phyloP scores from a whole-genome alignment of 1,284 basidiomycete genomes.

The Coniophora puteana region DNA sequence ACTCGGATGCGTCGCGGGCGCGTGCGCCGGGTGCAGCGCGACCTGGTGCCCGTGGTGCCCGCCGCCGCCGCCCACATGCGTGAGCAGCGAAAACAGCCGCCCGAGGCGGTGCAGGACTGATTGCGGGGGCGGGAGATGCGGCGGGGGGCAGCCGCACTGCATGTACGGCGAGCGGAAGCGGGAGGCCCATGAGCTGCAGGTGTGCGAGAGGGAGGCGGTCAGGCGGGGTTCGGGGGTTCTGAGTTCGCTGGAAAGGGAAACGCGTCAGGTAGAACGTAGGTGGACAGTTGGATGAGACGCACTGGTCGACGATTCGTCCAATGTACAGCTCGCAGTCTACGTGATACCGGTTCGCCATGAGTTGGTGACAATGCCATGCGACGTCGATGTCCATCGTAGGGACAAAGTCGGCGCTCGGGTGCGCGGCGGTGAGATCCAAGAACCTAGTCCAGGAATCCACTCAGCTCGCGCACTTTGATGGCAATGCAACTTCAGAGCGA shows the following conservation, averaged over 20 bases:
- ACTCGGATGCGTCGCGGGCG: slow-evolving; percentile 37
- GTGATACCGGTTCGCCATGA: slow-evolving; percentile 29
- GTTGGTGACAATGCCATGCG: slow-evolving; percentile 47
- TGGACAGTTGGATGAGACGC: slow-evolving; percentile 9
- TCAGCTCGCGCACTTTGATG: not conserved
- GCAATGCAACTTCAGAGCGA: not conserved
- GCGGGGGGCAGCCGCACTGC: slow-evolving; percentile 26
- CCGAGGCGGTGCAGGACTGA: too few relatives aligned
- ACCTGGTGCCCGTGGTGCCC: too few relatives aligned
- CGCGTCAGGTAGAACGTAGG: not conserved
- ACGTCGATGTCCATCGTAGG: slow-evolving; percentile 40
- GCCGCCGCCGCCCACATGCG: too few relatives aligned
- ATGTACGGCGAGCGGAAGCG: too few relatives aligned
- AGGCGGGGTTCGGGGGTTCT: slow-evolving; percentile 30
- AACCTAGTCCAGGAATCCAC: slow-evolving; percentile 20
- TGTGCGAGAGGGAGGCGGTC: slow-evolving; percentile 31
- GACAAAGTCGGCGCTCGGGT: slow-evolving; percentile 21
- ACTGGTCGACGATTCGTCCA: slow-evolving; percentile 33
- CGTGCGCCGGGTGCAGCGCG: slow-evolving; percentile 26
- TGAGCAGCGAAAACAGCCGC: too few relatives aligned
- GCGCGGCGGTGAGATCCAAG: slow-evolving; percentile 31
- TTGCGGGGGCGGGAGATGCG: slow-evolving; percentile 13
- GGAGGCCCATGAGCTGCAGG: slow-evolving; percentile 28
- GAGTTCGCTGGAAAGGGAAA: slow-evolving; percentile 23
- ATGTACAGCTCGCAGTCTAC: slow-evolving; percentile 30